Base-by-base conservation (phyloP, 768 basidiomycete genomes). In the Strobilomyces dryophilus region DNA sequence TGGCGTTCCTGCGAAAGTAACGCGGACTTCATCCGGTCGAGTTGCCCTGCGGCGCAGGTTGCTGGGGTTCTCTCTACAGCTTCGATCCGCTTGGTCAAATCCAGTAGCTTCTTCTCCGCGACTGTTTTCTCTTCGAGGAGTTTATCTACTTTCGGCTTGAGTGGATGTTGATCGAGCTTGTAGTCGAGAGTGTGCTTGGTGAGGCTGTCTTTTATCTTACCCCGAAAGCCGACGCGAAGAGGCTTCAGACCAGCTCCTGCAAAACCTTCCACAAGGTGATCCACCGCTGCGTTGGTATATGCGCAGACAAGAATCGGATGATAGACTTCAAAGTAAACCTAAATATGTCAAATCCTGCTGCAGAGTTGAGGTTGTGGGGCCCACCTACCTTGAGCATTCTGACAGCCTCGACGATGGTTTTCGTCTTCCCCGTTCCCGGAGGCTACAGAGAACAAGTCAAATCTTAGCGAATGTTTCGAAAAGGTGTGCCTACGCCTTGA, bases 391-490 rank as follows among this genome's bases (percentile, higher is more conserved):
- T 94, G 53, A 95, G 79, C 17, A 95, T 64, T 58, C 82, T 86
- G 53, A 91, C 77, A 0, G 89, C 78, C 66, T 95, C 86, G n/a
- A 92, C 83, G 43, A 95, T 92, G 0, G 92, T 95, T 66, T 87
- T 85, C 2, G 93, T 95, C 70, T 98, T 98, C 34, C 94, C 94
- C 0, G 92, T 94, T 20, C 92, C 92, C 18, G 92, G 92, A 37
- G 92, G 91, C 89, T 92, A 61, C 51, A 45, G 42, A 49, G 15
- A 14, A 26, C 49, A 18, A 34, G 48, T 54, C 18, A 53, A 34
- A 34, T 24, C 32, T 26, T 11, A 14, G 44, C 10, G 14, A 45
- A 39, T 26, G n/a, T 31, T 35, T 14, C 4, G 31, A 3, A 27
- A 45, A 2, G 8, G 4, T n/a, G 17, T 4, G 50, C 86, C 60